Evolutionary conservation across 1,284 basidiomycete species (phyloP).

Genomic region (Peniophora sp.): DNA sequence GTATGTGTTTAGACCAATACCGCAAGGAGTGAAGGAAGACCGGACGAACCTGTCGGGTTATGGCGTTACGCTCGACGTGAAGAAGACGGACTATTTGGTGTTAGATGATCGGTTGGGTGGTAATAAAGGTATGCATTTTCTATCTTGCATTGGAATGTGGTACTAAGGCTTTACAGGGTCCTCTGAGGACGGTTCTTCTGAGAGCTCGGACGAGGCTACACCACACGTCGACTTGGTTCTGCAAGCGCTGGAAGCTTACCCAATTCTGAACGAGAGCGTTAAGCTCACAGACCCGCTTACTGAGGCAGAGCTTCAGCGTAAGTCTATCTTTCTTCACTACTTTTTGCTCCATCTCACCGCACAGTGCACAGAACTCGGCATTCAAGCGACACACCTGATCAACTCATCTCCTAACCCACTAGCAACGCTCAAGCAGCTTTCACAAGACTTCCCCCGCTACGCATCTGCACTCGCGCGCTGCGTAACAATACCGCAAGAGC

Average conservation of each 20-base stretch:
- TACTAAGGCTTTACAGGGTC: background rate
- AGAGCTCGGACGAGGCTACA: slow-evolving; percentile 13
- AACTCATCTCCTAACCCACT: slow-evolving; percentile 53
- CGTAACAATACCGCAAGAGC: slow-evolving; percentile 40
- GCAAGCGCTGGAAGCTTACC: slow-evolving; percentile 46
- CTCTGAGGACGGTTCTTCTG: background rate
- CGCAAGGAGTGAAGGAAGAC: slow-evolving; percentile 18
- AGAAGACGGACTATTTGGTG: slow-evolving; percentile 96
- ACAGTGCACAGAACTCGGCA: slow-evolving; percentile 48
- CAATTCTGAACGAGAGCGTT: slow-evolving; percentile 37
- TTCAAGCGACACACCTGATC: slow-evolving; percentile 70
- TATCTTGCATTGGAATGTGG: background rate
- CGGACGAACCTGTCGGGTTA: slow-evolving; percentile 72
- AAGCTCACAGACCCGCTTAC: slow-evolving; percentile 55
- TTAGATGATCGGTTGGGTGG: slow-evolving; percentile 70
- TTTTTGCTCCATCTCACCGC: background rate
- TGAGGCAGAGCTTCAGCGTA: slow-evolving; percentile 43
- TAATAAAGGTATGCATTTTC: slow-evolving; percentile 9
- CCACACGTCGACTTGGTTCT: slow-evolving; percentile 33
- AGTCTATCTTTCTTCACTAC: slow-evolving; percentile 1
- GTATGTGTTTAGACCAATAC: slow-evolving; percentile 70
- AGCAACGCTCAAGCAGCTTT: slow-evolving; percentile 57
- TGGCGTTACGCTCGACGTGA: slow-evolving; percentile 87
- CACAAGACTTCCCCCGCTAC: slow-evolving; percentile 87
- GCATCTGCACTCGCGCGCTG: slow-evolving; percentile 64